These are phyloP conservation scores for Saccharomycopsis microspora DNA, from an alignment of 805 yeast species.

Conservation along the genomic window DNA sequence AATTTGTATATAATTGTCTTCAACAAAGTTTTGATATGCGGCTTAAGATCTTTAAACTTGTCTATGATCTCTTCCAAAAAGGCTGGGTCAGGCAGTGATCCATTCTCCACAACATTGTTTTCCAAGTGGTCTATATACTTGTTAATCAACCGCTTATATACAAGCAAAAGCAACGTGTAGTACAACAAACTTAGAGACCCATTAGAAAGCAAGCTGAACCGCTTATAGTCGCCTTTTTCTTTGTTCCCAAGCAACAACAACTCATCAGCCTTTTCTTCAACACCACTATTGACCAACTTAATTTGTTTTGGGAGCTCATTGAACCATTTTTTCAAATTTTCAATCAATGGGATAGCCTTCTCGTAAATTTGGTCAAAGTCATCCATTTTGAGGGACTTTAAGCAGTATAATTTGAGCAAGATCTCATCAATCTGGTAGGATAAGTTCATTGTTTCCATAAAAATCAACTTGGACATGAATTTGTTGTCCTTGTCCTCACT, in stretches of 20 bases:
- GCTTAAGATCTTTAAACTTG: conserved; percentile 13
- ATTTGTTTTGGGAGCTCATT: conserved; percentile 15
- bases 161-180: conserved; percentile 18
- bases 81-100: too few relatives aligned
- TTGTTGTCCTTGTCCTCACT: neutral
- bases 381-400: conserved; percentile 20
- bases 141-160: conserved; percentile 20
- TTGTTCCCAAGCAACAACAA: neutral
- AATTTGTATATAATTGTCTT: conserved; percentile 17
- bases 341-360: conserved; percentile 16
- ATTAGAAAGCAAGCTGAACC: conserved; percentile 11
- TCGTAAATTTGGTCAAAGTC: conserved; percentile 17
- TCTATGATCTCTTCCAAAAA: neutral
- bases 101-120: neutral
- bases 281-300: conserved; percentile 1
- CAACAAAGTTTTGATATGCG: conserved; percentile 16
- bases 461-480: conserved; percentile 15
- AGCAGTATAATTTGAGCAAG: conserved; percentile 18
- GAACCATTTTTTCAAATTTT: conserved; percentile 19
- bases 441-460: conserved; percentile 20
- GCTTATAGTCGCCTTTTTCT: neutral
- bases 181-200: conserved; percentile 20
- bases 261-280: neutral
- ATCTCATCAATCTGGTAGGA: conserved; percentile 19
- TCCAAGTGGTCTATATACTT: conserved; percentile 18